Evolutionary conservation across 495 filamentous ascomycete species (phyloP), one percentile per base, ranked within the genome.

Genomic region (Mytilinidion resinicola): DNA sequence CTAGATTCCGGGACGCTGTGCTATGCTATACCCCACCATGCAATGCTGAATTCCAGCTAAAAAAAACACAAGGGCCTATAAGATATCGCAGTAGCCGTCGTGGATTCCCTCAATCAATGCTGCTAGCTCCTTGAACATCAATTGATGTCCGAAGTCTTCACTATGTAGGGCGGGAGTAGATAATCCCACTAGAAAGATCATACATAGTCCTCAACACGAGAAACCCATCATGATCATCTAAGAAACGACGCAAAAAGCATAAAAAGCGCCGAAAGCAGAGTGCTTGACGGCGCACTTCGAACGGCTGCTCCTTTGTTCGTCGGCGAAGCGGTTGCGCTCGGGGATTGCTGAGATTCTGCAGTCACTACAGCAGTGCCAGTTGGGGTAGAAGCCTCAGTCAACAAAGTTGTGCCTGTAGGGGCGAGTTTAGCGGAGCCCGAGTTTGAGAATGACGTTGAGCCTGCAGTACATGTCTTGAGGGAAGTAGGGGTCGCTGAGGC

Each of bases 341-440:
- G 46, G 9, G 21, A 49, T 49, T 49, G 46, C 46, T 49, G 46
- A 49, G 46, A 49, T 19, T 14, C n/a, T 11, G 46, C 17, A 49
- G 46, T 49, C 2, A 17, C 19, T 25, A 17, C 46, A 25, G 46
- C 33, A 30, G 46, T 49, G 46, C 46, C 46, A 25, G 46, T 25
- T 49, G 17, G 46, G 8, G 46, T 9, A 19, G 46, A 49, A 30
- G 46, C 14, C 33, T 49, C 33, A 8, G 19, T 49, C 7, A 12
- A 9, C 1, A 49, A 9, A 17, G 20, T 6, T 3, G 20, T 49
- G 21, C 46, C 46, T 49, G 17, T 11, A 49, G 46, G 21, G 14
- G 25, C 14, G 33, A 1, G 12, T 14, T 42, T 17, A 42, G 39
- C 4, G 39, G 39, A 17, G 9, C 17, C 17, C 39, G 39, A 42